Conservation (phyloP, 441 rosid species). For the Aquilaria agallochum region DNA sequence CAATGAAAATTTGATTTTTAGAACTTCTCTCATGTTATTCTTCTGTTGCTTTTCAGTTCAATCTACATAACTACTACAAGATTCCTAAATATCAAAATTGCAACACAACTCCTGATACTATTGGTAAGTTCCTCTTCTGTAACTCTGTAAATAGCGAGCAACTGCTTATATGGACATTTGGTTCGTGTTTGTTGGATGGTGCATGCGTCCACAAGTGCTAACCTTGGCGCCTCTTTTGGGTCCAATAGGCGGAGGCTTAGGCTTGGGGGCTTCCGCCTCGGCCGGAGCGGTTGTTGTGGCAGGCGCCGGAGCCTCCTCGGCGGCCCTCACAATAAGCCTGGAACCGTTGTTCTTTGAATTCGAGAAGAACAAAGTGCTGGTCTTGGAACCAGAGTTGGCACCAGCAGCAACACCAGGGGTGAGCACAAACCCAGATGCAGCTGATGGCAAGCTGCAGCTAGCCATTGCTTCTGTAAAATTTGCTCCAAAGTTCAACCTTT, state of each 20-base stretch:
- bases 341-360: slow-evolving; percentile 31
- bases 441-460: slow-evolving; percentile 64
- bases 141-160: too few relatives aligned
- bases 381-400: slow-evolving; percentile 33
- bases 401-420: slow-evolving; percentile 38
- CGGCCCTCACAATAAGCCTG: slow-evolving; percentile 61
- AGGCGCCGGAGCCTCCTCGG: slow-evolving; percentile 47
- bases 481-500: too few relatives aligned
- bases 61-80: too few relatives aligned
- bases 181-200: too few relatives aligned
- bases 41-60: too few relatives aligned
- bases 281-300: slow-evolving; percentile 39
- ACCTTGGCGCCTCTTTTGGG: slow-evolving; percentile 96
- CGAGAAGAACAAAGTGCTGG: slow-evolving; percentile 36
- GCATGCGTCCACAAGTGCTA: background rate
- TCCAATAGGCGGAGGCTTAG: slow-evolving; percentile 76
- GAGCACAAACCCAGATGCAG: slow-evolving; percentile 60
- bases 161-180: too few relatives aligned
- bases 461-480: slow-evolving; percentile 35
- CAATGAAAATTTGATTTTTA: background rate
- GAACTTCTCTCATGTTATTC: too few relatives aligned
- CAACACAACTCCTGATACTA: too few relatives aligned
- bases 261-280: slow-evolving; percentile 45
- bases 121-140: too few relatives aligned
- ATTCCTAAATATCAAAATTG: too few relatives aligned